These are phyloP conservation scores for Micractinium conductrix DNA, from an alignment of 139 green algal species.

Conservation along the genomic window DNA sequence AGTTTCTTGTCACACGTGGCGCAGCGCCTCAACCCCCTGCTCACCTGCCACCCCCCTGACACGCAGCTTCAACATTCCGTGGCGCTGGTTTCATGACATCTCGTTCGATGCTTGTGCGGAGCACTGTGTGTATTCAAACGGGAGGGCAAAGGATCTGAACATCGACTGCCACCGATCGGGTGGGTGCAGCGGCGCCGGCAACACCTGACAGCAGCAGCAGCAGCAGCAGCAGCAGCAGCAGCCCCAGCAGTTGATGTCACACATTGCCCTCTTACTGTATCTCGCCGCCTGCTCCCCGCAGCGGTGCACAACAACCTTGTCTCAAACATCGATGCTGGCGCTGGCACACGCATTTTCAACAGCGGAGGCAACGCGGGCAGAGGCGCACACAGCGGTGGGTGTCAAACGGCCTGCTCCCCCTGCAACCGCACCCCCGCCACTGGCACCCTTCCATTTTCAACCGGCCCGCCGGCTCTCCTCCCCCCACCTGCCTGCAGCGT, in stretches of 20 bases:
- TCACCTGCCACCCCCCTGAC: not conserved
- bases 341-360: not conserved
- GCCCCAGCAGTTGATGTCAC: too few relatives aligned
- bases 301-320: slow-evolving; percentile 26
- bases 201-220: too few relatives aligned
- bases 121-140: slow-evolving; percentile 7
- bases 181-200: too few relatives aligned
- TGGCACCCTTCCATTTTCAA: too few relatives aligned
- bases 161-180: slow-evolving; percentile 26
- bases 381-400: slow-evolving; percentile 11
- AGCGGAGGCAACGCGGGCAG: not conserved
- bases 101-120: slow-evolving; percentile 20
- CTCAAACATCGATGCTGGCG: not conserved
- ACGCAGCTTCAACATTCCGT: slow-evolving; percentile 18
- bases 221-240: too few relatives aligned
- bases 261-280: too few relatives aligned
- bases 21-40: not conserved
- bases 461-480: too few relatives aligned
- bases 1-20: too few relatives aligned
- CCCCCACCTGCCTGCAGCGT: too few relatives aligned
- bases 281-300: not conserved
- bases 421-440: too few relatives aligned
- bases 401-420: too few relatives aligned
- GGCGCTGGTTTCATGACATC: slow-evolving; percentile 26
- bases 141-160: slow-evolving; percentile 12